A percentile compares a stretch with the other conserved stretches of the same genome.
Conservation (phyloP, 257 asterid species). For the Echites panduratus region DNA sequence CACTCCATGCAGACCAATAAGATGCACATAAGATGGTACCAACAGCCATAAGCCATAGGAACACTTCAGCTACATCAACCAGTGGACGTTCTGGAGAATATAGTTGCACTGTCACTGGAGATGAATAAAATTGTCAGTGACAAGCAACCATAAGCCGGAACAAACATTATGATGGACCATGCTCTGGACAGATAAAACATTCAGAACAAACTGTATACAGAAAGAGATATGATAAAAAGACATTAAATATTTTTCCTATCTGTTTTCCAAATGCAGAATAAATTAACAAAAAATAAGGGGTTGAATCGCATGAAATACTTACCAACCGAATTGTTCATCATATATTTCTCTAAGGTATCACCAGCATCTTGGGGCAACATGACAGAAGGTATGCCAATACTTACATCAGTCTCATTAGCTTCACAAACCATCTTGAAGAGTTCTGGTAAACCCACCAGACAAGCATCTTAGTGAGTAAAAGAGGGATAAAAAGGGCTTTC, state of each 20-base stretch:
- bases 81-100: constrained; percentile 83
- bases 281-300: neutral
- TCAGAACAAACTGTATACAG: neutral
- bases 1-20: constrained; percentile 97
- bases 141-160: constrained; percentile 13
- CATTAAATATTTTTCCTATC: constrained; percentile 2
- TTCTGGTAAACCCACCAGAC: constrained; percentile 38
- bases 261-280: neutral
- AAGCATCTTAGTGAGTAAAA: constrained; percentile 1
- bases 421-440: constrained; percentile 99
- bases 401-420: constrained; percentile 57
- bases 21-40: constrained; percentile 83
- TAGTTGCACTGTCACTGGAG: constrained; percentile 74
- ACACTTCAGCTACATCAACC: constrained; percentile 93
- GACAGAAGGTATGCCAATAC: constrained; percentile 71
- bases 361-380: constrained; percentile 99
- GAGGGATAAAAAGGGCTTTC: neutral
- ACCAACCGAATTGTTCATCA: constrained; percentile 59
- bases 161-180: neutral
- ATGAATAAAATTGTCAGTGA: constrained; percentile 16
- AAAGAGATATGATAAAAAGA: constrained; percentile 4
- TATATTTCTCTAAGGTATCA: constrained; percentile 38
- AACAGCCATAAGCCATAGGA: constrained; percentile 91
- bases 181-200: neutral
- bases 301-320: constrained; percentile 13